These are phyloP conservation scores for Geranium incanum DNA, from an alignment of 441 rosid species.

Conservation along the genomic window DNA sequence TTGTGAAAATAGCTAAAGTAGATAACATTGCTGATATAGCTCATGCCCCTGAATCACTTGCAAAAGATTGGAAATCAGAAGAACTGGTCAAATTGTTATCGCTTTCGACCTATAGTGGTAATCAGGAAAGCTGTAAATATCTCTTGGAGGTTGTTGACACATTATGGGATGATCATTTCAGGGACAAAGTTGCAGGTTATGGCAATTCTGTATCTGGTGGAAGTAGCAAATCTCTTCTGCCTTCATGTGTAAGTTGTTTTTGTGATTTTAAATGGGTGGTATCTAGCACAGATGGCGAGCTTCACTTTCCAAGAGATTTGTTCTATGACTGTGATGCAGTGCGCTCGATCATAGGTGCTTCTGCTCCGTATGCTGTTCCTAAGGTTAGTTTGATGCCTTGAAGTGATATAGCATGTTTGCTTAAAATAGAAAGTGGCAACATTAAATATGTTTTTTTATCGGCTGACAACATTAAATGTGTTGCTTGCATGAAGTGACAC, in stretches of 20 bases:
- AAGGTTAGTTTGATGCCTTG: conserved; percentile 44
- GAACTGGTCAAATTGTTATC: conserved; percentile 60
- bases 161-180: conserved; percentile 63
- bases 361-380: conserved; percentile 82
- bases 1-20: conserved; percentile 67
- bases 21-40: conserved; percentile 53
- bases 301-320: conserved; percentile 63
- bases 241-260: conserved; percentile 62
- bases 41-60: conserved; percentile 35
- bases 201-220: conserved; percentile 29
- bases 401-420: conserved; percentile 8
- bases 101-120: conserved; percentile 35
- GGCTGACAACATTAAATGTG: background rate
- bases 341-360: conserved; percentile 62
- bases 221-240: conserved; percentile 40
- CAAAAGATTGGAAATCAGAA: conserved; percentile 80
- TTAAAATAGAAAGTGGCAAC: background rate
- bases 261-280: conserved; percentile 64
- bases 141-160: conserved; percentile 66
- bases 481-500: background rate
- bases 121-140: conserved; percentile 52
- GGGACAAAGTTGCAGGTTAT: conserved; percentile 46
- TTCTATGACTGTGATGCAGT: conserved; percentile 78
- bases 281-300: conserved; percentile 63
- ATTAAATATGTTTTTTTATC: background rate